These are phyloP conservation scores for Cryomyces minteri DNA, from an alignment of 495 filamentous ascomycete species.

Conservation along the genomic window DNA sequence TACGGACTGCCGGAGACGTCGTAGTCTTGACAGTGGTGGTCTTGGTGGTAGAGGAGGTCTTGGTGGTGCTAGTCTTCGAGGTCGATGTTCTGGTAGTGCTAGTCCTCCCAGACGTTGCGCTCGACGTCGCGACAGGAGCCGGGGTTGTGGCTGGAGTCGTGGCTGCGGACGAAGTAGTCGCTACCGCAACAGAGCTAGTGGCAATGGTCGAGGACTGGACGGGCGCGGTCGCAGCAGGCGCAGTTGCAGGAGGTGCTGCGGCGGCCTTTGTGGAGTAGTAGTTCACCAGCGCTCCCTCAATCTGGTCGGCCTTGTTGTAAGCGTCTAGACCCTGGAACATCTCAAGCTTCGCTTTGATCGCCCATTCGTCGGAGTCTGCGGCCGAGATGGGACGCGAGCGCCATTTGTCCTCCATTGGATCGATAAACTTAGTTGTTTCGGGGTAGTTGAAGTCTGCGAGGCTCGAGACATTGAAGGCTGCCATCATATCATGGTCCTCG, in stretches of 20 bases:
- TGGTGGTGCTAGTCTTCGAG: neutral
- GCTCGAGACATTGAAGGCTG: slow-evolving; percentile 33
- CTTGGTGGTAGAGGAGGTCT: neutral
- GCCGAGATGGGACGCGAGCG: neutral
- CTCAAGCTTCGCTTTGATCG: neutral
- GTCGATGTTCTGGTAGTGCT: neutral
- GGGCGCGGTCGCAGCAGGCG: neutral
- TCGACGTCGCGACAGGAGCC: neutral
- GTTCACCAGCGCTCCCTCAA: neutral
- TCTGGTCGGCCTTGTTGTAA: neutral
- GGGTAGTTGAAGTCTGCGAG: slow-evolving; percentile 27
- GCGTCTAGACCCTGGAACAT: neutral
- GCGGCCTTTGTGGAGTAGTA: neutral
- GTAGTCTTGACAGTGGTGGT: neutral
- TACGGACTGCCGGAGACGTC: too few relatives aligned
- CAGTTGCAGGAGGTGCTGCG: neutral
- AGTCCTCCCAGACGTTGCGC: neutral
- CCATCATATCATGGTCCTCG: slow-evolving; percentile 42
- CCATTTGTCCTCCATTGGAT: neutral
- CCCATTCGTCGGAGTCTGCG: neutral
- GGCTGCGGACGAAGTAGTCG: neutral
- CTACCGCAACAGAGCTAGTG: neutral
- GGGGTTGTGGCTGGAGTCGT: neutral
- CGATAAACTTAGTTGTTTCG: neutral
- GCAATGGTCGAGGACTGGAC: neutral